Percentiles rank a stretch among this genome's conserved stretches.
Evolutionary conservation across 169 alveolate genomes (phyloP).

Genomic region (Babesia sp.): DNA sequence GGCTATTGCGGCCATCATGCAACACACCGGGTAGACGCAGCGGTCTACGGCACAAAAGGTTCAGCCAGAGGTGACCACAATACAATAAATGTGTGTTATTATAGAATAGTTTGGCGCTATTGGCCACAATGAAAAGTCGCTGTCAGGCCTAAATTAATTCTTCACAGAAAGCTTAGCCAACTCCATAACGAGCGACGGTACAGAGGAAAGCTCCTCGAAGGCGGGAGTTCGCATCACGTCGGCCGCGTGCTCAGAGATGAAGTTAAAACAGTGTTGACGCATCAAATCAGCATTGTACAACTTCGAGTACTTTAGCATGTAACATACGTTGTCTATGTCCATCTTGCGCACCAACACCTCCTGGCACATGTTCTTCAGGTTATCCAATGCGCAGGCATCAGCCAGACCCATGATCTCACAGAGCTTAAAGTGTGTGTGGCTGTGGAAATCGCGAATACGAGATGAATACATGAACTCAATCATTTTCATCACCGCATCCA

Average conservation of each 20-base stretch:
- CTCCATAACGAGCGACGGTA: conserved; percentile 69
- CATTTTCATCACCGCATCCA: conserved; percentile 65
- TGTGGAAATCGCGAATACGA: conserved; percentile 53
- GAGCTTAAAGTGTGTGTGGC: conserved; percentile 58
- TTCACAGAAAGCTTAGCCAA: conserved; percentile 67
- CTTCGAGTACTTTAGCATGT: conserved; percentile 68
- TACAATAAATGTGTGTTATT: not conserved
- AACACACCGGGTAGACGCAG: conserved; percentile 23
- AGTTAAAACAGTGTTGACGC: conserved; percentile 64
- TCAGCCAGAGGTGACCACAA: not conserved
- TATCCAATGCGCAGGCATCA: conserved; percentile 49
- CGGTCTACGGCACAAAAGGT: not conserved
- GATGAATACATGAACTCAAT: conserved; percentile 63
- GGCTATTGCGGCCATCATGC: conserved; percentile 43
- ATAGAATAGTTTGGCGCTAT: not conserved
- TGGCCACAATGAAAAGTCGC: not conserved
- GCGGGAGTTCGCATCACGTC: conserved; percentile 70
- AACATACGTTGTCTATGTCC: conserved; percentile 67
- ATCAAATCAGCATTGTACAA: conserved; percentile 66
- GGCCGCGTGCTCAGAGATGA: conserved; percentile 64
- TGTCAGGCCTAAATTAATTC: not conserved
- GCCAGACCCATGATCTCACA: conserved; percentile 72
- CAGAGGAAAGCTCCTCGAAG: conserved; percentile 69
- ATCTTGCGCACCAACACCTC: conserved; percentile 56
- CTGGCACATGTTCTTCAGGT: conserved; percentile 65